Evolutionary conservation across 768 basidiomycete species (phyloP).

Genomic region (Tulasnella sp.): DNA sequence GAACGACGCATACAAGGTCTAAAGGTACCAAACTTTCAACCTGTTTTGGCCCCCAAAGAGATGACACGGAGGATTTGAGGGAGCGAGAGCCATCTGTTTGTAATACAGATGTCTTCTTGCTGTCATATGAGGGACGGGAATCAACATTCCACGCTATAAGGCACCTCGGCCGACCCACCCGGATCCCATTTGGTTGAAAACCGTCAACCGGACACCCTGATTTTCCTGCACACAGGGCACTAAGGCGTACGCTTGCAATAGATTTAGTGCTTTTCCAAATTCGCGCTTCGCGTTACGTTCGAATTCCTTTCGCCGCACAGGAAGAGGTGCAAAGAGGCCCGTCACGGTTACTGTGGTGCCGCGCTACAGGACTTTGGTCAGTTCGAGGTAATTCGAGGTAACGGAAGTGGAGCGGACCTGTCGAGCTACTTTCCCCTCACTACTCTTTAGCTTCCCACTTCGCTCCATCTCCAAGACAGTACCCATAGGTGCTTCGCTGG

Average conservation of each 20-base stretch:
- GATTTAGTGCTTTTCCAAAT: conserved; percentile 74
- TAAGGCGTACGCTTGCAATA: conserved; percentile 85
- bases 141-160: background rate
- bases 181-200: conserved; percentile 62
- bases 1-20: conserved; percentile 63
- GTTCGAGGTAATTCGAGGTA: background rate
- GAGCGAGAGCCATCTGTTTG: conserved; percentile 66
- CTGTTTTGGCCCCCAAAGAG: conserved; percentile 82
- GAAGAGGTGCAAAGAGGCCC: conserved; percentile 72
- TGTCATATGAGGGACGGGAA: conserved; percentile 29
- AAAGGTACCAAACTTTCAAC: conserved; percentile 73
- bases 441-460: conserved; percentile 56
- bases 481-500: conserved; percentile 70
- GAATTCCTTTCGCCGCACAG: conserved; percentile 89
- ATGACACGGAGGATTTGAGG: conserved; percentile 58
- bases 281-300: conserved; percentile 86
- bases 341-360: conserved; percentile 79
- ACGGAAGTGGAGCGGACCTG: conserved; percentile 51
- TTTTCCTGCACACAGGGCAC: conserved; percentile 63
- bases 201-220: conserved; percentile 65
- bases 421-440: conserved; percentile 61
- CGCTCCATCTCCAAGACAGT: conserved; percentile 68
- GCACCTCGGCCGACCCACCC: conserved; percentile 51
- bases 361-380: conserved; percentile 47
- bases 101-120: conserved; percentile 55